Evolutionary conservation across 2,329 filamentous ascomycete species (phyloP), one percentile per base, ranked within the genome.

Genomic region (Beauveria medogensis): DNA sequence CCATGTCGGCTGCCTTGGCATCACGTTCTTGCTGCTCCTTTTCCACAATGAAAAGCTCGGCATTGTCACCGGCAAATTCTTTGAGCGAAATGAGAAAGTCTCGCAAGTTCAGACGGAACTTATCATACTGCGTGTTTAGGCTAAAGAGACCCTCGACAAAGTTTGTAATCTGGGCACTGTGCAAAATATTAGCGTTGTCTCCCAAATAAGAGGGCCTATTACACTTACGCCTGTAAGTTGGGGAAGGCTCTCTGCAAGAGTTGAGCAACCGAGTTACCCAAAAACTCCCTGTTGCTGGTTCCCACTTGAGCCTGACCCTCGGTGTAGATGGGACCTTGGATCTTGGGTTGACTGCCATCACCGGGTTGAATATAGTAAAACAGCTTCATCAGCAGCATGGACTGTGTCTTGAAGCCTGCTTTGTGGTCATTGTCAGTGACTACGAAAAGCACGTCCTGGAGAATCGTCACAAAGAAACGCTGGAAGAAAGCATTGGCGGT

Each of bases 371-470:
- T 87, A 61, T 97, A 92, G 80, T 92, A 95, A 78, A 99, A 96
- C 83, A 99, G 92, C 70, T 92, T 90, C 69, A 94, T 92, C 63
- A 99, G 78, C 54, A 99, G 80, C 84, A 94, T 89, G 3, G 92
- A 92, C 77, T 99, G 94, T 9, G 92, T 94, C 81, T 99, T 99
- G 81, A 99, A 99, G 1, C 94, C 94, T 63, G 94, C 94, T 80
- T 99, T 99, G 82, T 99, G 94, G 69, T 99, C 94, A 63, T 89
- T 93, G 71, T 99, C 94, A 0, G 94, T 97, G 56, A 99, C 83
- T 47, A 99, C 94, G 70, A 97, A 99, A 82, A 99, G 96, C 16
- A 99, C 92, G 69, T 99, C 94, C 75, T 99, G 94, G 55, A 99
- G 80, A 66, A 99, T 97, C 1, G 90, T 87, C 59, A 96, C 87